These are phyloP conservation scores for Epichloe glyceriae DNA, from an alignment of 2,329 filamentous ascomycete genomes.

Conservation along the genomic window DNA sequence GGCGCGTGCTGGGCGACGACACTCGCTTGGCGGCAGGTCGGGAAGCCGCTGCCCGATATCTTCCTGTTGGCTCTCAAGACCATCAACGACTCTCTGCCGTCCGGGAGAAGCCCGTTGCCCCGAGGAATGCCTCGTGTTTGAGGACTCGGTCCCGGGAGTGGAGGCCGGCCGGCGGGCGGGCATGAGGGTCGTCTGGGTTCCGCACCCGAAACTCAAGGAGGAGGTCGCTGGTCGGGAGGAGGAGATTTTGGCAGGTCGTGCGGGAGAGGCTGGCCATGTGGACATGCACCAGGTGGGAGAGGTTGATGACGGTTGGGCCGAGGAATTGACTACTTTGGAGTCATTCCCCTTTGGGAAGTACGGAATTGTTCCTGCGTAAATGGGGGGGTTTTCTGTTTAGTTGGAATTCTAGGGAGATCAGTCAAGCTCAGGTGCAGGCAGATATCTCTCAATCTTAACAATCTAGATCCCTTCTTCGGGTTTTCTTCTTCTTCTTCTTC, in stretches of 20 bases:
- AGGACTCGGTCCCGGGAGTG: conserved; percentile 87
- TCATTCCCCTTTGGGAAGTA: conserved; percentile 47
- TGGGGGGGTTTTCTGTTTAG: too few relatives aligned
- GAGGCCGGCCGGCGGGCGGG: conserved; percentile 83
- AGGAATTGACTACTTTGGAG: conserved; percentile 37
- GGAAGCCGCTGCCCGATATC: conserved; percentile 94
- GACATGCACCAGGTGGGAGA: conserved; percentile 45
- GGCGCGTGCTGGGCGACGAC: conserved; percentile 79
- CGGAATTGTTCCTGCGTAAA: conserved; percentile 34
- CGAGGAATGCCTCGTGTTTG: conserved; percentile 89
- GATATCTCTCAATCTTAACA: too few relatives aligned
- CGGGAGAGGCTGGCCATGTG: conserved; percentile 49
- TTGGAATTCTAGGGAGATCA: too few relatives aligned
- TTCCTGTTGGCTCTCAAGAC: conserved; percentile 75
- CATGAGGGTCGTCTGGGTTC: conserved; percentile 90
- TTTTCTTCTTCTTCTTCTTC: too few relatives aligned
- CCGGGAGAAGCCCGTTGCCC: conserved; percentile 53
- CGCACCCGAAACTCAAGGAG: conserved; percentile 63
- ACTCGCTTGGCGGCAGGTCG: conserved; percentile 59
- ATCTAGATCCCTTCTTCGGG: too few relatives aligned
- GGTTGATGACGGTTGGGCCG: conserved; percentile 46
- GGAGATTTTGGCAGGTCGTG: conserved; percentile 71
- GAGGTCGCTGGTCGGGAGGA: conserved; percentile 67
- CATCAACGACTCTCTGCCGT: conserved; percentile 61
- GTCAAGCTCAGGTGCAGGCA: too few relatives aligned